These are phyloP conservation scores for Papiliotrema laurentii DNA, from an alignment of 1,284 basidiomycete genomes.

Conservation along the genomic window DNA sequence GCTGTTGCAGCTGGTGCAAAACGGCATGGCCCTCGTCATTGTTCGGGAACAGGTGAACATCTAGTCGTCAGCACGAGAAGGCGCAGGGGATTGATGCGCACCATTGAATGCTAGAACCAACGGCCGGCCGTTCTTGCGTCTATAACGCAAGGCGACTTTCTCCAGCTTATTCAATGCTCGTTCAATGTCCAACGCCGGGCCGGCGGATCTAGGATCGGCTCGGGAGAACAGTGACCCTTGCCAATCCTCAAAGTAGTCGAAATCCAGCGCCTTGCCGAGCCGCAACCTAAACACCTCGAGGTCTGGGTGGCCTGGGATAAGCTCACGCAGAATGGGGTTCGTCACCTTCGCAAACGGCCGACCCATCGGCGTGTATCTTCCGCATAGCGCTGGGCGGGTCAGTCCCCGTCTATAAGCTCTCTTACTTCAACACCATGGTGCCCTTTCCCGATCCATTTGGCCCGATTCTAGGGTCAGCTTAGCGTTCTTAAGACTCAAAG, in stretches of 20 bases:
- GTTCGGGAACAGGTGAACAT: conserved; percentile 71
- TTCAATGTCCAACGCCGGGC: conserved; percentile 75
- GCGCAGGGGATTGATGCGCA: conserved; percentile 13
- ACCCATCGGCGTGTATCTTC: conserved; percentile 64
- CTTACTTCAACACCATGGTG: conserved; percentile 68
- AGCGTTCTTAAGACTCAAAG: not conserved
- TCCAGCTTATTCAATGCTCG: conserved; percentile 79
- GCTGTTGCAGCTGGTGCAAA: conserved; percentile 74
- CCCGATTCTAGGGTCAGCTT: not conserved
- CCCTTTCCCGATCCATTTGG: conserved; percentile 57
- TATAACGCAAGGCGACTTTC: conserved; percentile 69
- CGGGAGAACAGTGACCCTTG: conserved; percentile 65
- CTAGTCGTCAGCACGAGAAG: conserved; percentile 14
- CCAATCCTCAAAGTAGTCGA: conserved; percentile 61
- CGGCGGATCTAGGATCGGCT: conserved; percentile 76
- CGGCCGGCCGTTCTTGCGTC: conserved; percentile 58
- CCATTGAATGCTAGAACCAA: conserved; percentile 69
- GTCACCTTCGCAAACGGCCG: conserved; percentile 46
- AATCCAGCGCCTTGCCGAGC: conserved; percentile 63
- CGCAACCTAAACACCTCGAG: conserved; percentile 71
- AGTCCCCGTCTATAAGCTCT: not conserved
- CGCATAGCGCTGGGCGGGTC: conserved; percentile 56
- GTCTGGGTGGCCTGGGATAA: conserved; percentile 57
- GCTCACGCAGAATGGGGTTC: not conserved
- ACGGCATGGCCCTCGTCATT: conserved; percentile 71